A percentile compares a stretch with the other conserved stretches of the same genome.
Conservation (phyloP, 2,329 filamentous ascomycete genomes). For the Passalora sequoiae region DNA sequence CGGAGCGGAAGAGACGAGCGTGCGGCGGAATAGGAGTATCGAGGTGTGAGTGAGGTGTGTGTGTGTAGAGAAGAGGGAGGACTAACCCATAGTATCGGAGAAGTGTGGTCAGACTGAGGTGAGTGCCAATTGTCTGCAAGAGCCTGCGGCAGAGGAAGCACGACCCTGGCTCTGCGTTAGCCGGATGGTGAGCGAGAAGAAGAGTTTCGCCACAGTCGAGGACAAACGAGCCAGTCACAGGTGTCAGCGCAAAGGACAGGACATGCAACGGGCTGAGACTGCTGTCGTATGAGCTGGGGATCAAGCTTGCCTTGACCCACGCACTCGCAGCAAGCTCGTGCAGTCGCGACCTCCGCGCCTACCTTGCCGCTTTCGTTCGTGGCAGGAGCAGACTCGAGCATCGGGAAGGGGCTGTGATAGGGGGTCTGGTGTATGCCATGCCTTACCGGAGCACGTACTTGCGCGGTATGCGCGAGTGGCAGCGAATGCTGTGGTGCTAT, state of each 20-base stretch:
- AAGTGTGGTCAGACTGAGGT: slow-evolving; percentile 4
- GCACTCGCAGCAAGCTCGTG: not conserved
- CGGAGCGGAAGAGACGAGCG: not conserved
- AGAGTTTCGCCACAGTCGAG: slow-evolving; percentile 1
- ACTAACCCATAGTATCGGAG: slow-evolving; percentile 10
- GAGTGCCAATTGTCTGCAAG: slow-evolving; percentile 6
- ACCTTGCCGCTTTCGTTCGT: no score
- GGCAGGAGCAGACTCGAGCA: no score
- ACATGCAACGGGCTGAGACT: not conserved
- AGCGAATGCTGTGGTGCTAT: no score
- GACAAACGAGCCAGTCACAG: not conserved
- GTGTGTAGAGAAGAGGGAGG: not conserved
- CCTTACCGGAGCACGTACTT: not conserved
- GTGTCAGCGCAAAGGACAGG: slow-evolving; percentile 1
- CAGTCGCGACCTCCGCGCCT: not conserved
- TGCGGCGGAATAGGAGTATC: not conserved
- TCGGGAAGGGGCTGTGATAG: no score
- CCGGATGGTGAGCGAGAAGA: slow-evolving; percentile 3
- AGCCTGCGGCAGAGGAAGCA: slow-evolving; percentile 5
- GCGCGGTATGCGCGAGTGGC: no score
- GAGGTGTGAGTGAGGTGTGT: slow-evolving; percentile 1
- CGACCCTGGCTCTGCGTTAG: slow-evolving; percentile 7
- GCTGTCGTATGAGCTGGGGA: slow-evolving; percentile 1
- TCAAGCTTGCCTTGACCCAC: not conserved
- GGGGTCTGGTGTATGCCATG: no score